These are phyloP conservation scores for Zarea fungicola DNA, from an alignment of 2,329 filamentous ascomycete genomes.

Conservation along the genomic window DNA sequence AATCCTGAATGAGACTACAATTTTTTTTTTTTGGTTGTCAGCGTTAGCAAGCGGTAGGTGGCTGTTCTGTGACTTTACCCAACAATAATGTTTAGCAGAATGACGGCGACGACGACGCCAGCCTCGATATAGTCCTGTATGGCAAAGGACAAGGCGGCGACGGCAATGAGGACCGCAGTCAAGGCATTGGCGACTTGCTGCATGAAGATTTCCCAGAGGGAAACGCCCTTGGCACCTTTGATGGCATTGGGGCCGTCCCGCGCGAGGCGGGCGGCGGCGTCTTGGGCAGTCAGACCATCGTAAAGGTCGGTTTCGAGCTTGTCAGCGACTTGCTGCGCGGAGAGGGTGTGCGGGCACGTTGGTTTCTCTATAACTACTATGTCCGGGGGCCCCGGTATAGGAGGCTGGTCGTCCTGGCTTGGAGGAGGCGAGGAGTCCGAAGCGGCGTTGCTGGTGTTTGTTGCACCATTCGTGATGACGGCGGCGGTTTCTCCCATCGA, in stretches of 20 bases:
- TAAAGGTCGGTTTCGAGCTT: slow-evolving; percentile 38
- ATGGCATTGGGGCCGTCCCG: slow-evolving; percentile 66
- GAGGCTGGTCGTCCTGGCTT: slow-evolving; percentile 33
- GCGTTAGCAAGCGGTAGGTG: not conserved
- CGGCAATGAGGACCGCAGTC: slow-evolving; percentile 68
- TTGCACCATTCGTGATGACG: slow-evolving; percentile 36
- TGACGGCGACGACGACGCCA: slow-evolving; percentile 58
- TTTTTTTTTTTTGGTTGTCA: not conserved
- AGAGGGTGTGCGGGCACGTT: slow-evolving; percentile 30
- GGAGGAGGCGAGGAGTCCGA: slow-evolving; percentile 33
- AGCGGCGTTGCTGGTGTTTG: slow-evolving; percentile 30
- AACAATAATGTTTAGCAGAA: slow-evolving; percentile 62
- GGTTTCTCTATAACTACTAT: slow-evolving; percentile 31
- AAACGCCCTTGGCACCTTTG: slow-evolving; percentile 65
- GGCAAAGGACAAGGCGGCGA: slow-evolving; percentile 64
- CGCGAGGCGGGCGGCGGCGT: slow-evolving; percentile 60
- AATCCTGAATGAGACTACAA: slow-evolving; percentile 53
- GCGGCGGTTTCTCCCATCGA: slow-evolving; percentile 38
- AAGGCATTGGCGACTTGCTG: slow-evolving; percentile 74
- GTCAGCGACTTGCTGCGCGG: slow-evolving; percentile 29
- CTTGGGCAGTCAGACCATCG: slow-evolving; percentile 58
- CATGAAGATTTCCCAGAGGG: slow-evolving; percentile 69
- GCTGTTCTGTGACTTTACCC: slow-evolving; percentile 48
- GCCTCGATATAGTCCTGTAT: slow-evolving; percentile 61
- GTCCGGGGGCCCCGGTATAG: slow-evolving; percentile 35